phyloP scores from a whole-genome alignment of 75 land plant genomes.

The Larix kaempferi region DNA sequence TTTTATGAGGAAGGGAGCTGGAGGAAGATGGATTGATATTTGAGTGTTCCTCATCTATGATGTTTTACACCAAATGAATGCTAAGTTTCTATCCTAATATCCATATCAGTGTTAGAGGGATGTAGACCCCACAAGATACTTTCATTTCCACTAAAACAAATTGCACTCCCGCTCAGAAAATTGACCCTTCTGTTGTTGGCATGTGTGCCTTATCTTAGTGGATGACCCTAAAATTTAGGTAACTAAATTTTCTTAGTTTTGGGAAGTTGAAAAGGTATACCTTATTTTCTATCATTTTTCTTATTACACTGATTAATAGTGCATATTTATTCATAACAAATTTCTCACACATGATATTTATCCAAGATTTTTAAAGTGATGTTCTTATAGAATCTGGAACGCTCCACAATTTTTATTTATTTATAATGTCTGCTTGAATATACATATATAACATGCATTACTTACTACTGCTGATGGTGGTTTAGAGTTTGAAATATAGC shows the following conservation, averaged over 20 bases:
- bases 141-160: conserved; percentile 65
- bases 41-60: not conserved
- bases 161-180: conserved; percentile 68
- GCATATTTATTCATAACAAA: not conserved
- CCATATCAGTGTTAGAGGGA: conserved; percentile 14
- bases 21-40: not conserved
- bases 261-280: conserved; percentile 92
- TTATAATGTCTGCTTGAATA: too few relatives aligned
- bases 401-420: too few relatives aligned
- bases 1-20: not conserved
- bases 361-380: not conserved
- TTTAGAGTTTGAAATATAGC: too few relatives aligned
- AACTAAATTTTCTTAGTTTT: conserved; percentile 97
- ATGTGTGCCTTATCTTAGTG: conserved; percentile 91
- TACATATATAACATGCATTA: too few relatives aligned
- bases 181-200: conserved; percentile 81
- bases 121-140: conserved; percentile 40
- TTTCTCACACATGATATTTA: not conserved
- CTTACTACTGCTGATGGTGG: too few relatives aligned
- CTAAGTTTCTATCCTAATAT: conserved; percentile 23
- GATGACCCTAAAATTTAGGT: conserved; percentile 99
- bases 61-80: not conserved
- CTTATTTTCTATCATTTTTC: conserved; percentile 18
- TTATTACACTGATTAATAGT: conserved; percentile 10
- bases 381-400: not conserved